Evolutionary conservation across 257 asterid genomes (phyloP).

Genomic region (Rehmannia glutinosa): DNA sequence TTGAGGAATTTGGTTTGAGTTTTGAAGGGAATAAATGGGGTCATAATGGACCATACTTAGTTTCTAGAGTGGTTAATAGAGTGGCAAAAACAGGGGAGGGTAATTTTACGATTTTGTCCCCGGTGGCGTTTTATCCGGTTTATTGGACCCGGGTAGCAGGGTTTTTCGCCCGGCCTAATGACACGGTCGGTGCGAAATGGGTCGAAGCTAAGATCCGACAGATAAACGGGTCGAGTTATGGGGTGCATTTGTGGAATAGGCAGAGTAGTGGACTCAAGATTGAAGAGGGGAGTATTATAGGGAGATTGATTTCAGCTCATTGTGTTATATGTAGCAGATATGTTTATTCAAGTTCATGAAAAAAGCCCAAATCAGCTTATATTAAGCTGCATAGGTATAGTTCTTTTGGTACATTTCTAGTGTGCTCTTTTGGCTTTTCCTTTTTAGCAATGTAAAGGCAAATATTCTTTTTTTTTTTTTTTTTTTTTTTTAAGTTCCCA

Average conservation of each 20-base stretch:
- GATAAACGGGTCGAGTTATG: slow-evolving; percentile 36
- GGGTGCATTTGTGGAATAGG: slow-evolving; percentile 76
- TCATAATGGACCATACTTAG: slow-evolving; percentile 72
- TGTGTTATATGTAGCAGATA: slow-evolving; percentile 45
- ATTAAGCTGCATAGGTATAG: background rate
- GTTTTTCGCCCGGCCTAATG: slow-evolving; percentile 33
- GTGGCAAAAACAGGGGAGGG: slow-evolving; percentile 3
- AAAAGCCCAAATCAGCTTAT: background rate
- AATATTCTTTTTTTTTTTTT: background rate
- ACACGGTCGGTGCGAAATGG: slow-evolving; percentile 30
- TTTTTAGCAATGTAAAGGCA: background rate
- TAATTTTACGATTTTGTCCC: slow-evolving; percentile 50
- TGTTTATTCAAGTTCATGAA: slow-evolving; percentile 17
- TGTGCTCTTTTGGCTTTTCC: background rate
- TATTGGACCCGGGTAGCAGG: slow-evolving; percentile 44
- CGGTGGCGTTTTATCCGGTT: slow-evolving; percentile 63
- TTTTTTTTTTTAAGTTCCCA: too few species aligned
- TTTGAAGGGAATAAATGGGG: slow-evolving; percentile 81
- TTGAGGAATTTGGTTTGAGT: slow-evolving; percentile 56
- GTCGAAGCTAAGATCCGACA: slow-evolving; percentile 36
- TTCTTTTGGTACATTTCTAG: background rate
- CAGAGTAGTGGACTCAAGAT: slow-evolving; percentile 37
- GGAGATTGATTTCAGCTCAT: slow-evolving; percentile 43
- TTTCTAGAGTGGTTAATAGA: slow-evolving; percentile 57
- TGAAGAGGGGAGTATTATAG: slow-evolving; percentile 68